Evolutionary conservation across 345 rosid species (phyloP), one percentile per base, ranked within the genome.

Genomic region (Citrus reticulata): DNA sequence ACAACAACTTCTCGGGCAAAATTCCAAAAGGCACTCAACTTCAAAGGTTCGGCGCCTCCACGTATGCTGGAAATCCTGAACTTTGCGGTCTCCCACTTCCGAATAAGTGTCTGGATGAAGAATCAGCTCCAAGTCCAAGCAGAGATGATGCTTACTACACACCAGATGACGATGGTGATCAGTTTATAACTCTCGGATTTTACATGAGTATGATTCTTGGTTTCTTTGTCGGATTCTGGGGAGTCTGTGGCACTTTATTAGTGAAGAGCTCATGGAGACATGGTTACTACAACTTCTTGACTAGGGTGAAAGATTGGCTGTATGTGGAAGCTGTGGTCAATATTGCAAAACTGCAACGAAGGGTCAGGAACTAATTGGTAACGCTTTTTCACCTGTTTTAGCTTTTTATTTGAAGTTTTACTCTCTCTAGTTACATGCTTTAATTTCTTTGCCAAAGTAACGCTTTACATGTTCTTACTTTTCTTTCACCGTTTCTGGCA

Each of bases 1-100:
- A 67, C 13, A 79, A 82, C 79, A 79, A 71, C 40, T 46, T 79
- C 37, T 55, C 80, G 0, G 72, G 82, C 37, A 79, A 29, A 72
- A 68, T 83, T 59, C 82, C 80, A 17, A 11, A 22, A 5, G 13
- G 78, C 63, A 68, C 80, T 27, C 82, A 76, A 42, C 25, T 79
- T n/a, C 75, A 71, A 49, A 22, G 73, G 8, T 79, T 76, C 5
- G 17, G 4, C 20, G 71, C 74, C 40, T 17, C 58, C 19, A 17
- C 2, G 2, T 54, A 54, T 17, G 58, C 58, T 5, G 58, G 58
- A 54, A 54, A 54, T 17, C 58, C 58, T 17, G 58, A 54, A 54
- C 58, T 54, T 54, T 54, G 22, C 2, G 58, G 58, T 22, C 7
- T 17, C 8, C 58, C 58, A 54, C 22, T 54, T 54, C 58, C 22